Evolutionary conservation across 73 alveolate species (phyloP).

Genomic region (Paramecium biaurelia): DNA sequence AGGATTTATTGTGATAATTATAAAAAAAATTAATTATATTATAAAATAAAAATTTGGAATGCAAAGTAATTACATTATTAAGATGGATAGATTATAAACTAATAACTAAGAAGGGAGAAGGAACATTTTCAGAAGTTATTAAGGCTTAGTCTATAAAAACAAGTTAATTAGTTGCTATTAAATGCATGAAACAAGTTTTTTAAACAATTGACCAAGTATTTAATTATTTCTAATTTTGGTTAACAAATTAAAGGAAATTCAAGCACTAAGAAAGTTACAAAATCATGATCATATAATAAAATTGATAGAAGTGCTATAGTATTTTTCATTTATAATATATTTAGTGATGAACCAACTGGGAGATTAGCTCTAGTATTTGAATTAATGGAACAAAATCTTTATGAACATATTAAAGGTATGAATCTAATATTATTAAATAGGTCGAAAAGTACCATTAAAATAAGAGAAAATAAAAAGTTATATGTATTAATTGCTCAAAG

Average conservation of each 20-base stretch:
- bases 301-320: constrained; percentile 67
- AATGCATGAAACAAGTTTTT: constrained; percentile 90
- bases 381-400: constrained; percentile 84
- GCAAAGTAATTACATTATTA: background rate
- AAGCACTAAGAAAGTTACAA: constrained; percentile 91
- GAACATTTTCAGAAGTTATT: constrained; percentile 97
- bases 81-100: constrained; percentile 62
- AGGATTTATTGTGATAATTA: background rate
- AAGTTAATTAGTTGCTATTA: constrained; percentile 92
- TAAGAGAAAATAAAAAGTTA: constrained; percentile 71
- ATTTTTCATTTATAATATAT: background rate
- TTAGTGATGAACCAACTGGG: constrained; percentile 78
- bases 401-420: constrained; percentile 77
- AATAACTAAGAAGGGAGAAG: constrained; percentile 90
- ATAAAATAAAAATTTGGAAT: background rate
- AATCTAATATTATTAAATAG: background rate
- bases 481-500: constrained; percentile 80
- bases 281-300: constrained; percentile 97
- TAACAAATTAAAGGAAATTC: constrained; percentile 61
- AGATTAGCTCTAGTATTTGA: constrained; percentile 85
- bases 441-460: constrained; percentile 14
- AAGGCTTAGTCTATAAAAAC: constrained; percentile 95
- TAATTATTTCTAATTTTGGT: constrained; percentile 60
- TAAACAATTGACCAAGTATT: constrained; percentile 84
- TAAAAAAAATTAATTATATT: background rate